Evolutionary conservation across 169 alveolate genomes (phyloP).

Genomic region (Ichthyophthirius multifiliis): DNA sequence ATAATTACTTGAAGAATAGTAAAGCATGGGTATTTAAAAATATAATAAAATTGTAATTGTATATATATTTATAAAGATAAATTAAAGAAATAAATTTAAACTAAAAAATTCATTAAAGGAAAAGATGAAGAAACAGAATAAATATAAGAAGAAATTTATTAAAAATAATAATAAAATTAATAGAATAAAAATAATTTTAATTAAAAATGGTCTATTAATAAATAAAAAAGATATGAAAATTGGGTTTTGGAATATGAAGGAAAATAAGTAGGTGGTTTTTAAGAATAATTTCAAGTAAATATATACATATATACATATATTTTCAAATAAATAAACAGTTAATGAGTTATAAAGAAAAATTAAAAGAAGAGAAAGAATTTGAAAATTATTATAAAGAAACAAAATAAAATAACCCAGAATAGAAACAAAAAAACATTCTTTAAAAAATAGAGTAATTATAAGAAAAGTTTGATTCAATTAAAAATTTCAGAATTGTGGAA

Average conservation of each 20-base stretch:
- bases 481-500: neutral
- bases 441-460: neutral
- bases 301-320: no score
- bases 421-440: neutral
- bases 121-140: slow-evolving; percentile 3
- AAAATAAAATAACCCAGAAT: neutral
- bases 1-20: neutral
- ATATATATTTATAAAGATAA: neutral
- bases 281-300: no score
- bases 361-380: neutral
- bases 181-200: neutral
- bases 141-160: no score
- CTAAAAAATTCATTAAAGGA: neutral
- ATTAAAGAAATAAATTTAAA: neutral
- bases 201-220: neutral
- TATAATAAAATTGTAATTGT: neutral
- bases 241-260: neutral
- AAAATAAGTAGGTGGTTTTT: no score
- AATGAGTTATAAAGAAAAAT: neutral
- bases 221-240: neutral
- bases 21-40: neutral
- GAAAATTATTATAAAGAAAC: neutral
- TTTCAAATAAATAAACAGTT: neutral
- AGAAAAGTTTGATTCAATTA: neutral
- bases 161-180: neutral